phyloP scores from a whole-genome alignment of 1,284 basidiomycete genomes.

The Leccinum subfulvum region DNA sequence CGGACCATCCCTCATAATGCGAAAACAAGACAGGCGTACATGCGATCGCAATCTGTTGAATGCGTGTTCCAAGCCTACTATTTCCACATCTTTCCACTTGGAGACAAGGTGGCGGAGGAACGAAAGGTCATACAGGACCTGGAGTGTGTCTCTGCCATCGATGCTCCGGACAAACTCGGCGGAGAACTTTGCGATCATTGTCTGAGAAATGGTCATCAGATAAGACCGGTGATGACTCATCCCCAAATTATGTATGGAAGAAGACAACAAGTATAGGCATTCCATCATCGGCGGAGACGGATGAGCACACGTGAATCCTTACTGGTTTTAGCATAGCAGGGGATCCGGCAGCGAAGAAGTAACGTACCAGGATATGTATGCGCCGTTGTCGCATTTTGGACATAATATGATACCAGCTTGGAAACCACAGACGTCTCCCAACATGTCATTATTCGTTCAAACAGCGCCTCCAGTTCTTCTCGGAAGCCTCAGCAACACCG shows the following conservation, averaged over 20 bases:
- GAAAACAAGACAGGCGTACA: conserved; percentile 15
- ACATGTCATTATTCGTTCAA: conserved; percentile 42
- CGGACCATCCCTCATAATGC: neutral
- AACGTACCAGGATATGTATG: conserved; percentile 14
- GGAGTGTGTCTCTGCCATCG: conserved; percentile 31
- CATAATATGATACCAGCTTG: conserved; percentile 32
- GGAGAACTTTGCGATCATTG: conserved; percentile 37
- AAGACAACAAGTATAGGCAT: conserved; percentile 54
- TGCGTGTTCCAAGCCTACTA: conserved; percentile 30
- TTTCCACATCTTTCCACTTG: conserved; percentile 33
- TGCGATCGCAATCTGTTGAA: conserved; percentile 23
- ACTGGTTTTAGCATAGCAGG: conserved; percentile 15
- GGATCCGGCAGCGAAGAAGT: conserved; percentile 2
- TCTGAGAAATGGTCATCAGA: conserved; percentile 32
- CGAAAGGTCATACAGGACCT: conserved; percentile 45
- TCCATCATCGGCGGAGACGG: conserved; percentile 56
- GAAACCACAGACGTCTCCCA: conserved; percentile 50
- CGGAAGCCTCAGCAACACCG: conserved; percentile 36
- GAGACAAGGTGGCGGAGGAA: conserved; percentile 48
- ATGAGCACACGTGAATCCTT: conserved; percentile 28
- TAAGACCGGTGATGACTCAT: conserved; percentile 35
- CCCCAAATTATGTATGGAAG: conserved; percentile 53
- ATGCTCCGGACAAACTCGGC: conserved; percentile 41
- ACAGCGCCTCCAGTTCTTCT: conserved; percentile 37
- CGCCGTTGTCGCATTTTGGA: conserved; percentile 11